phyloP scores from a whole-genome alignment of 1,284 basidiomycete genomes.

The Moesziomyces aphidis region DNA sequence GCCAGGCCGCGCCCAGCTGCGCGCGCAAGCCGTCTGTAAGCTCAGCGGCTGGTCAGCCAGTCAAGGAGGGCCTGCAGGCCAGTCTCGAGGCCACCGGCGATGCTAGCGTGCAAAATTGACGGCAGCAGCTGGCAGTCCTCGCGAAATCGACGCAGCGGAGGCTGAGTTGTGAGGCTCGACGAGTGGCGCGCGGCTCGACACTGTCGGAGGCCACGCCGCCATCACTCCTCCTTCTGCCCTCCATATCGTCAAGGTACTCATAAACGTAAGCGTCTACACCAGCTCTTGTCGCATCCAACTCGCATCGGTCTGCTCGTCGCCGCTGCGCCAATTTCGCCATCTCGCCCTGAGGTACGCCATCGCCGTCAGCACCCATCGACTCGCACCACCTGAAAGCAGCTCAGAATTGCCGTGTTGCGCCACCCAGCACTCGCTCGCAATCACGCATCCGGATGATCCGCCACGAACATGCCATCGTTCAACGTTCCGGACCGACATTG shows the following conservation, averaged over 20 bases:
- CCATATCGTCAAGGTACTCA: conserved; percentile 54
- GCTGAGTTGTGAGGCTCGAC: neutral
- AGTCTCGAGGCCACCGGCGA: neutral
- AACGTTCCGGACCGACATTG: too few relatives aligned
- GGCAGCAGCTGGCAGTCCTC: neutral
- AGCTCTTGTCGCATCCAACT: conserved; percentile 1
- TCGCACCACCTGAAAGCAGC: neutral
- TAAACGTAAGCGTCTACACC: conserved; percentile 45
- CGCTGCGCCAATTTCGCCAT: neutral
- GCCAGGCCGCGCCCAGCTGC: too few relatives aligned
- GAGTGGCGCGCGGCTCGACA: conserved; percentile 10
- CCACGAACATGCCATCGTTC: neutral
- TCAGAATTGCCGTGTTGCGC: neutral
- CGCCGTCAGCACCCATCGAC: neutral
- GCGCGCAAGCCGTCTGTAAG: neutral
- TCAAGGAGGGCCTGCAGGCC: neutral
- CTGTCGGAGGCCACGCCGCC: conserved; percentile 22
- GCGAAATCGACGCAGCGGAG: neutral
- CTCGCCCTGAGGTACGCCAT: neutral
- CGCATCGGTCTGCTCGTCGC: conserved; percentile 4
- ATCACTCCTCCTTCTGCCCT: conserved; percentile 36
- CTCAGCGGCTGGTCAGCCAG: too few relatives aligned
- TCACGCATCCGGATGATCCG: neutral
- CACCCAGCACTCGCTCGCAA: too few relatives aligned
- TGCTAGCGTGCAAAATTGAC: neutral